Conservation (phyloP, 345 rosid genomes). For the Gossypium anomalum region DNA sequence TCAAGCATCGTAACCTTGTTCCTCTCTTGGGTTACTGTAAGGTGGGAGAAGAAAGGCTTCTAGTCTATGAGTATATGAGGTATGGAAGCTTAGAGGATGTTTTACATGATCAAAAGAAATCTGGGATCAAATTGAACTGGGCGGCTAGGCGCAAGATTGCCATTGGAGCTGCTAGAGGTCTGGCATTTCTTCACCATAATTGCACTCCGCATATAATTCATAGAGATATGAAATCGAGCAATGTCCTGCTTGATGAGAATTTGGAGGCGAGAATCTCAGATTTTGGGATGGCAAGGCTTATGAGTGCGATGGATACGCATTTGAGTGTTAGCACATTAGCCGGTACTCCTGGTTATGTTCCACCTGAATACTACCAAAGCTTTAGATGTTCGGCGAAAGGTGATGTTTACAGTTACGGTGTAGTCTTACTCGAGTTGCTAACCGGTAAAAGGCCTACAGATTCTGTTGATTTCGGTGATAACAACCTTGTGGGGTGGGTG, state of each 20-base stretch:
- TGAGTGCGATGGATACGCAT: conserved; percentile 92
- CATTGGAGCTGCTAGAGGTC: conserved; percentile 83
- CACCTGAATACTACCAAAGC: conserved; percentile 95
- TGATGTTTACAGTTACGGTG: conserved; percentile 94
- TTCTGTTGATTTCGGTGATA: conserved; percentile 93
- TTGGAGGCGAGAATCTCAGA: conserved; percentile 92
- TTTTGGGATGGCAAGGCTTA: conserved; percentile 94
- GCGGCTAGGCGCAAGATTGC: conserved; percentile 76
- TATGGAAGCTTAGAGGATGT: conserved; percentile 94
- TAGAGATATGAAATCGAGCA: conserved; percentile 97
- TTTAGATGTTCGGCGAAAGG: conserved; percentile 86
- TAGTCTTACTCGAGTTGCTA: conserved; percentile 80
- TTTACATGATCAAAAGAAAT: conserved; percentile 61
- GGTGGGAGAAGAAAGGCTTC: conserved; percentile 84
- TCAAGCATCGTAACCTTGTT: conserved; percentile 90
- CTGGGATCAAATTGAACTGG: conserved; percentile 77
- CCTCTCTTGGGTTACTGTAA: conserved; percentile 91
- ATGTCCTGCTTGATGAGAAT: conserved; percentile 79
- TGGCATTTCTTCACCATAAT: conserved; percentile 85
- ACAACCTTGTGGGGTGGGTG: conserved; percentile 97
- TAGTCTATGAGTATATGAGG: conserved; percentile 94
- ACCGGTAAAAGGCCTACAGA: conserved; percentile 92
- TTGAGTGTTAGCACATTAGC: conserved; percentile 96
- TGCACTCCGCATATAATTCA: conserved; percentile 92
- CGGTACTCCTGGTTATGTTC: conserved; percentile 96